Base-by-base conservation (phyloP, 2,329 filamentous ascomycete genomes). In the Zasmidium angulare region DNA sequence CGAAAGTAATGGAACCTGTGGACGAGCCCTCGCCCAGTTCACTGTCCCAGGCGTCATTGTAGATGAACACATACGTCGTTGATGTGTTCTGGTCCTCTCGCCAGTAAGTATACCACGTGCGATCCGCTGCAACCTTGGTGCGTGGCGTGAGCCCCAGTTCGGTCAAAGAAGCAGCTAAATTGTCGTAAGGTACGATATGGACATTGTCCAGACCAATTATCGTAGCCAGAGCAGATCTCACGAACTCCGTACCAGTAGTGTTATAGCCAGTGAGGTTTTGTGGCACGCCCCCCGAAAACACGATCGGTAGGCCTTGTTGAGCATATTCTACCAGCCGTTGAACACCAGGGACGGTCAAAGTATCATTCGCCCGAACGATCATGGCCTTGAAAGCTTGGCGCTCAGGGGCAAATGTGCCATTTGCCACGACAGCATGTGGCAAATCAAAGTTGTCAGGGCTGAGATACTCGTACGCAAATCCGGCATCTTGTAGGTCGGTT, bases 391-490 rank as follows among this genome's bases (percentile, higher is more conserved):
- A 82, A 0, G 70, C 72, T 40, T 76, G 79, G 0, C 68, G 63
- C 3, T 73, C 59, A 0, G 77, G 75, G 0, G 75, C 79, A 1
- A 83, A 71, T 2, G 72, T 58, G 0, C 68, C 69, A 26, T 76
- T 59, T 2, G 56, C 31, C 0, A 82, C 78, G 1, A 63, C 59
- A 0, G 78, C 78, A 10, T 74, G 59, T 0, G 74, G 70, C 0
- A 78, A 72, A 1, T 56, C 68, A 24, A 83, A 75, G 54, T 81
- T 81, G 17, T 77, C 76, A 0, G 79, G 76, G 1, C 71, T 73
- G 0, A 82, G 68, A 58, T 82, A 82, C 12, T 77, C 74, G 60
- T 79, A 81, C 0, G 76, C 62, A 50, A 58, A 65, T 55, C 69
- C 64, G 43, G 61, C 61, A 29, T 65, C 46, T 51, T 43, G 36